Conservation (phyloP, 805 yeast genomes). For the Diddensiella transvaalensis region DNA sequence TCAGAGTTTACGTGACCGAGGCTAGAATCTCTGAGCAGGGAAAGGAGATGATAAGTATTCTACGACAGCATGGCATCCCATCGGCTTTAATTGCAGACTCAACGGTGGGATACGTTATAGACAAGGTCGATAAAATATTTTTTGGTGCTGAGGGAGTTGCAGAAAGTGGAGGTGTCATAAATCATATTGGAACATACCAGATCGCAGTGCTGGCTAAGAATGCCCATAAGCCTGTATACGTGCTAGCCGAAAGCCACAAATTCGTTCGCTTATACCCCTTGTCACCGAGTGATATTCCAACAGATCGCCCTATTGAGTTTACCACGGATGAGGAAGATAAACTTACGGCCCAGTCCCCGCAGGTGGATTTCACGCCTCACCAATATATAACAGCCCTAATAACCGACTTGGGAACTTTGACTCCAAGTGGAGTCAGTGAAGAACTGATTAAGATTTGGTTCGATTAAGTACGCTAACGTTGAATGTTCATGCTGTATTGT, state of each 20-base stretch:
- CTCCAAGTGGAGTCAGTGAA: constrained; percentile 98
- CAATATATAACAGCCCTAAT: constrained; percentile 92
- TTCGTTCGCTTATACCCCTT: constrained; percentile 95
- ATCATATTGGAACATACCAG: constrained; percentile 87
- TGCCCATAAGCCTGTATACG: constrained; percentile 90
- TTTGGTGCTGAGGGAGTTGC: constrained; percentile 99
- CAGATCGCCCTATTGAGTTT: constrained; percentile 48
- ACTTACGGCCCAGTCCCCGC: constrained; percentile 47
- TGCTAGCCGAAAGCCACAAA: constrained; percentile 91
- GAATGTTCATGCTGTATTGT: background rate
- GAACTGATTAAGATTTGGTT: constrained; percentile 98
- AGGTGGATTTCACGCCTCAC: constrained; percentile 92
- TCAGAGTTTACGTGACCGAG: constrained; percentile 88
- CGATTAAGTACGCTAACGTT: constrained; percentile 43
- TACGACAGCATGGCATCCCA: constrained; percentile 75
- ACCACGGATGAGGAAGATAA: constrained; percentile 30
- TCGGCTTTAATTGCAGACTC: constrained; percentile 85
- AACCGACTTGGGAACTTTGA: constrained; percentile 93
- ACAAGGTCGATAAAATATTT: constrained; percentile 85
- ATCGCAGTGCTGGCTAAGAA: constrained; percentile 88
- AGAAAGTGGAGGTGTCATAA: constrained; percentile 96
- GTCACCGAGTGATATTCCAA: constrained; percentile 86
- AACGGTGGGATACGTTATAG: constrained; percentile 89
- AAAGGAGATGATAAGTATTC: constrained; percentile 59
- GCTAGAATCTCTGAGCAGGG: constrained; percentile 84